Evolutionary conservation across 2,329 filamentous ascomycete genomes (phyloP), one percentile per base, ranked within the genome.

Genomic region (Colletotrichum spaethianum): DNA sequence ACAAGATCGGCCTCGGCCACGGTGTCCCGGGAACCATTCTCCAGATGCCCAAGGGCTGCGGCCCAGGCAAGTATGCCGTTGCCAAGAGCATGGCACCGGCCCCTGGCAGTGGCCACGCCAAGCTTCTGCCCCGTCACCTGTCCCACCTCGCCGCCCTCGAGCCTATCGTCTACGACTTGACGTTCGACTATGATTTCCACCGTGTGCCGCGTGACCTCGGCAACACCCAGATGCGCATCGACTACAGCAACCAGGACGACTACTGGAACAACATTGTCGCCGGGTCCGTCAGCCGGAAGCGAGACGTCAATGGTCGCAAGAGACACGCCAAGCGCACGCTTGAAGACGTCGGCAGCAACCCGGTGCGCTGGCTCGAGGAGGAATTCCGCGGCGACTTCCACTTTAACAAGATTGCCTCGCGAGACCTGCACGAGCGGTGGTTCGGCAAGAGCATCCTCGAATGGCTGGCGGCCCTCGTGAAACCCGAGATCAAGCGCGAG

Each of bases 181-280:
- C 44, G 7, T 70, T 70, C 14, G 81, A 85, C 74, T 85, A 84
- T 67, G 78, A 83, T 72, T 84, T 82, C 64, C 48, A 31, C 1
- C 75, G 77, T 1, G 77, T 84, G 11, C 80, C 77, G 0, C 76
- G 80, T 8, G 79, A 81, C 64, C 67, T 75, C 3, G 77, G 77
- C 6, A 73, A 80, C 26, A 80, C 78, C 1, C 76, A 81, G 69
- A 74, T 84, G 68, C 80, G 83, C 8, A 79, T 85, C 68, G 83
- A 85, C 75, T 84, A 77, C 70, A 80, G 77, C 63, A 82, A 85
- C 74, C 46, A 82, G 40, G 67, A 74, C 12, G 78, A 74, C 6
- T 85, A 85, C 75, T 85, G 82, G 82, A 75, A 80, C 63, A 73
- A 63, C 1, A 68, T 82, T 8, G 79, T 82, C 36, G 73, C 72